Percentiles rank a stretch among this genome's conserved stretches.
Conservation (phyloP, 192 early-diverging fungal genomes). For the Backusella macrospora region DNA sequence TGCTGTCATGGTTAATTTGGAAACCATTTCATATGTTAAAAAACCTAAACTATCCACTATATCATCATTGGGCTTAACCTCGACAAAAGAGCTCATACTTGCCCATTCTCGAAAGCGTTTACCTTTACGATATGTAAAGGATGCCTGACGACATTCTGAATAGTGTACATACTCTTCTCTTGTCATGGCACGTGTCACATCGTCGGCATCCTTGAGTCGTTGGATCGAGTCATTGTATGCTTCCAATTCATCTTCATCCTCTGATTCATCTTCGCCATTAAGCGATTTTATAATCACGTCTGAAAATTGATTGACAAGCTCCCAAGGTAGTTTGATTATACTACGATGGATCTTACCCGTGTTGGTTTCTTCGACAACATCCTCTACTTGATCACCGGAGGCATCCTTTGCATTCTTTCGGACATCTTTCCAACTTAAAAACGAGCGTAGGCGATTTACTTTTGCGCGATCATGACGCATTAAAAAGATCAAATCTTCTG, state of each 20-base stretch:
- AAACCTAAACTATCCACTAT: conserved; percentile 98
- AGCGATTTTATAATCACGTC: conserved; percentile 44
- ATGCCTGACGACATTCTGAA: conserved; percentile 97
- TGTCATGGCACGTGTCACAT: conserved; percentile 91
- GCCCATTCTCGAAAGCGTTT: conserved; percentile 97
- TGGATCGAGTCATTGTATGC: conserved; percentile 90
- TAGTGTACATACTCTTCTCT: conserved; percentile 99
- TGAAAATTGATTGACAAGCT: conserved; percentile 80
- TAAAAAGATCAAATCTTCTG: conserved; percentile 96
- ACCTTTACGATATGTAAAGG: conserved; percentile 92
- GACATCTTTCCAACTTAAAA: conserved; percentile 95
- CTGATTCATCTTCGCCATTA: conserved; percentile 63
- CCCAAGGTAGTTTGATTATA: conserved; percentile 92
- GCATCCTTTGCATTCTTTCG: conserved; percentile 90
- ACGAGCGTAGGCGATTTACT: conserved; percentile 88
- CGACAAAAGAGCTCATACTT: conserved; percentile 84
- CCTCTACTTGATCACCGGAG: conserved; percentile 59
- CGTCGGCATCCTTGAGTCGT: conserved; percentile 86
- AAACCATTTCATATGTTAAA: conserved; percentile 93
- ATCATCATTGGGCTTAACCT: conserved; percentile 89
- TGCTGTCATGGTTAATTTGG: conserved; percentile 85
- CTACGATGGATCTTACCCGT: conserved; percentile 63
- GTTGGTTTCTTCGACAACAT: conserved; percentile 56
- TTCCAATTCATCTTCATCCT: conserved; percentile 88
- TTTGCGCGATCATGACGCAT: conserved; percentile 95